phyloP scores from a whole-genome alignment of 2,329 filamentous ascomycete species.

The Phialophora chinensis region DNA sequence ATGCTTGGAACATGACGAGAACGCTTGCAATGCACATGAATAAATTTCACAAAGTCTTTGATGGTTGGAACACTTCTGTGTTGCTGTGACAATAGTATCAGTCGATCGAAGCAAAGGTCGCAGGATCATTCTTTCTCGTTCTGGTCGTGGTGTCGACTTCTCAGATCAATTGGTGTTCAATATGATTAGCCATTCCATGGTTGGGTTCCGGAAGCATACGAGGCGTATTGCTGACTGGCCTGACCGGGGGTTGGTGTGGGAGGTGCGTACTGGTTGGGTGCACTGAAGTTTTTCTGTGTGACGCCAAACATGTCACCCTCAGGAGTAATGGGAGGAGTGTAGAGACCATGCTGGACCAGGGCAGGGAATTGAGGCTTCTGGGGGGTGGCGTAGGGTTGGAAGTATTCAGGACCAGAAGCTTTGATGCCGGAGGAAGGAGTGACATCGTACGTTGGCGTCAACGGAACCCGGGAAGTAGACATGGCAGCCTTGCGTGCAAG shows the following conservation, averaged over 20 bases:
- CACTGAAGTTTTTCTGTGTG: constrained; percentile 44
- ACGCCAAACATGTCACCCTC: constrained; percentile 47
- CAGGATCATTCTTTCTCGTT: constrained; percentile 24
- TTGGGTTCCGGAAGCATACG: constrained; percentile 24
- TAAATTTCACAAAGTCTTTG: constrained; percentile 24
- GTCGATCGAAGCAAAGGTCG: constrained; percentile 15
- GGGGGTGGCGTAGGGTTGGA: constrained; percentile 37
- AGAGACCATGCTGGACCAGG: constrained; percentile 47
- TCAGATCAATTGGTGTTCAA: constrained; percentile 14
- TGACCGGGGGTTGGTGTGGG: constrained; percentile 37
- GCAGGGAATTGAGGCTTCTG: constrained; percentile 38
- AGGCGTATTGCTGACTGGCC: constrained; percentile 28
- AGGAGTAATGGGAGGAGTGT: constrained; percentile 56
- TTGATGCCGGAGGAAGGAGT: constrained; percentile 43
- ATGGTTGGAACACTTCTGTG: constrained; percentile 26
- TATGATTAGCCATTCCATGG: constrained; percentile 32
- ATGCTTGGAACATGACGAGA: constrained; percentile 24
- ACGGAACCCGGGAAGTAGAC: constrained; percentile 45
- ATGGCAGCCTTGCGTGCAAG: constrained; percentile 67
- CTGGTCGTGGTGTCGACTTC: neutral
- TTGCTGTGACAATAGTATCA: constrained; percentile 23
- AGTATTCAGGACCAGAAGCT: constrained; percentile 32
- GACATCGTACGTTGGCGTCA: constrained; percentile 39
- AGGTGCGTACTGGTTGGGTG: constrained; percentile 37
- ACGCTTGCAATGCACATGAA: constrained; percentile 36